Conservation (phyloP, 495 filamentous ascomycete species). For the Podospora tetraspora region DNA sequence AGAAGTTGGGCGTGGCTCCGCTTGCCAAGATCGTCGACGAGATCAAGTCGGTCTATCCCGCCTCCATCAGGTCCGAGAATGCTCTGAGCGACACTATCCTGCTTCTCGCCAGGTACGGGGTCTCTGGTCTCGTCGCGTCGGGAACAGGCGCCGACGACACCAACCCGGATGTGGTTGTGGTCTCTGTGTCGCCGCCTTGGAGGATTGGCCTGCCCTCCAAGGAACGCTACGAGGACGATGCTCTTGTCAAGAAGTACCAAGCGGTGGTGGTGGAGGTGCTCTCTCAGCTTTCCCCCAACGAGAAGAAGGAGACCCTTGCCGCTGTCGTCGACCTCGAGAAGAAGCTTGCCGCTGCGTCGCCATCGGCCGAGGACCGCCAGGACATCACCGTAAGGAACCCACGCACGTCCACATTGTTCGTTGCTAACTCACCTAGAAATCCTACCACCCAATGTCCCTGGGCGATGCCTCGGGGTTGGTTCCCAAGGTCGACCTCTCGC, state of each 20-base stretch:
- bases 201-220: slow-evolving; percentile 56
- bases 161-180: slow-evolving; percentile 54
- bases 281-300: slow-evolving; percentile 17
- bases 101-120: slow-evolving; percentile 45
- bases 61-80: background rate
- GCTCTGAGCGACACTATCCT: slow-evolving; percentile 30
- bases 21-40: slow-evolving; percentile 39
- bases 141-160: slow-evolving; percentile 51
- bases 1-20: slow-evolving; percentile 50
- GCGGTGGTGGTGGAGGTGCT: slow-evolving; percentile 34
- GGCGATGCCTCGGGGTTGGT: slow-evolving; percentile 49
- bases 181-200: slow-evolving; percentile 46
- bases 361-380: slow-evolving; percentile 45
- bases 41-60: slow-evolving; percentile 11
- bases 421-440: slow-evolving; percentile 20
- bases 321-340: slow-evolving; percentile 52
- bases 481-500: slow-evolving; percentile 51
- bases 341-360: slow-evolving; percentile 52
- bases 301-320: slow-evolving; percentile 16
- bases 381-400: slow-evolving; percentile 6
- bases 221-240: slow-evolving; percentile 56
- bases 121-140: slow-evolving; percentile 41
- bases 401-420: background rate
- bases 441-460: slow-evolving; percentile 39
- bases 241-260: slow-evolving; percentile 49